Percentiles rank a stretch among this genome's conserved stretches.
phyloP scores from a whole-genome alignment of 352 stramenopile genomes.

The Peronospora farinosa region DNA sequence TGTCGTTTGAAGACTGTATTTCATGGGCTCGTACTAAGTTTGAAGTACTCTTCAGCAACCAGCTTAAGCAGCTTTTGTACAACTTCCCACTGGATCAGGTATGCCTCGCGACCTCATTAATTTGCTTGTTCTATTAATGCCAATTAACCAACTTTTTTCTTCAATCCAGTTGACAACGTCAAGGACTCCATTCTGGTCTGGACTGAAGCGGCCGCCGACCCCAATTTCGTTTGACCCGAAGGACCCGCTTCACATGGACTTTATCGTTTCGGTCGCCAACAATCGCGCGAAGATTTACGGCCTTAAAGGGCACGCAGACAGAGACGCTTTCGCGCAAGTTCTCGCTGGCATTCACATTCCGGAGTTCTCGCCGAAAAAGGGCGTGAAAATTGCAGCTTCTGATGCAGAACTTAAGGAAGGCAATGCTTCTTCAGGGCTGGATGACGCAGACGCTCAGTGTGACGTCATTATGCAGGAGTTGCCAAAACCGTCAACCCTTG shows the following conservation, averaged over 20 bases:
- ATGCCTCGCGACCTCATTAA: background rate
- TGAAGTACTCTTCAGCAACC: slow-evolving; percentile 96
- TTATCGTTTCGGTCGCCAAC: slow-evolving; percentile 93
- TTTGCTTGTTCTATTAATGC: slow-evolving; percentile 1
- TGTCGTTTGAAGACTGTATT: slow-evolving; percentile 96
- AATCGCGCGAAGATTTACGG: slow-evolving; percentile 93
- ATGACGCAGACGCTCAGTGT: slow-evolving; percentile 72
- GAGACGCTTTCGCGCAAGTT: slow-evolving; percentile 56
- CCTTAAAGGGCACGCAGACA: slow-evolving; percentile 66
- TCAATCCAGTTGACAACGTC: slow-evolving; percentile 84
- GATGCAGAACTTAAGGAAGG: slow-evolving; percentile 94
- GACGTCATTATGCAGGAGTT: slow-evolving; percentile 78
- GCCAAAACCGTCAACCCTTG: slow-evolving; percentile 72
- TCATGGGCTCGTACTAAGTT: slow-evolving; percentile 97
- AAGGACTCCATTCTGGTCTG: slow-evolving; percentile 98
- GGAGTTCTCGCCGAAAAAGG: slow-evolving; percentile 90
- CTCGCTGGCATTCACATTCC: slow-evolving; percentile 88
- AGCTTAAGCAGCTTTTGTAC: slow-evolving; percentile 96
- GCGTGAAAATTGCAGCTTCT: slow-evolving; percentile 97
- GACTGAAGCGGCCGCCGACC: slow-evolving; percentile 93
- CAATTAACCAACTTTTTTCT: background rate
- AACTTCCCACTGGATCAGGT: slow-evolving; percentile 97
- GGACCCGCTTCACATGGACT: slow-evolving; percentile 92
- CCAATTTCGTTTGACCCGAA: slow-evolving; percentile 88
- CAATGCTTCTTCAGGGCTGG: slow-evolving; percentile 25